Base-by-base conservation (phyloP, 2,329 filamentous ascomycete genomes). In the Herpotrichia juniperi region DNA sequence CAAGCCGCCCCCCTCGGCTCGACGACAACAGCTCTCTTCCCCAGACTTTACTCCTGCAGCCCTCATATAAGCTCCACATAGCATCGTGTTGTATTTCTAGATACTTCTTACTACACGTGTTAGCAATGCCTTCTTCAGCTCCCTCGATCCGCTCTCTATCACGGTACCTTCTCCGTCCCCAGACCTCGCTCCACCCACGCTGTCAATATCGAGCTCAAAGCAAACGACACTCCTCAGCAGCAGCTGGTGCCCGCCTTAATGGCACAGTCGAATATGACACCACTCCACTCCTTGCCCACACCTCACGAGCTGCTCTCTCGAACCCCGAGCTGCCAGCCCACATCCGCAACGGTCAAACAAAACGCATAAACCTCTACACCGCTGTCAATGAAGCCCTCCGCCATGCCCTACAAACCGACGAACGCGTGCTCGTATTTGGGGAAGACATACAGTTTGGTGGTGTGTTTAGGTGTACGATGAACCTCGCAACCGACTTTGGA, bases 361-460 rank as follows among this genome's bases (percentile, higher is more conserved):
- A 91, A 71, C 89, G 90, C 61, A 89, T 96, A 82, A 97, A 97
- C 76, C 83, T 97, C 31, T 97, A 94, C 78, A 91, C 96, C 72
- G 88, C 94, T 45, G 87, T 99, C 79, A 97, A 97, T 72, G 87
- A 93, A 59, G 93, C 93, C 10, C 81, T 99, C 19, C 85, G 89
- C 19, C 90, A 88, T 53, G 91, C 93, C 21, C 82, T 99, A 24
- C 85, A 88, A 14, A 85, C 88, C 30, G 93, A 97, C 64, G 91
- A 96, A 58, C 87, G 88, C 16, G 91, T 96, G 19, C 79, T 97
- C 50, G 82, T 99, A 9, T 99, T 99, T 66, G 94, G 94, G 35
- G 94, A 99, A 75, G 94, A 99, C 70, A 92, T 99, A 7, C 91
- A 94, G 12, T 99, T 99, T 64, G 94, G 94, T 35, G 94, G 94